Base-by-base conservation (phyloP, 1,284 basidiomycete species). In the Pseudozyma flocculosa region DNA sequence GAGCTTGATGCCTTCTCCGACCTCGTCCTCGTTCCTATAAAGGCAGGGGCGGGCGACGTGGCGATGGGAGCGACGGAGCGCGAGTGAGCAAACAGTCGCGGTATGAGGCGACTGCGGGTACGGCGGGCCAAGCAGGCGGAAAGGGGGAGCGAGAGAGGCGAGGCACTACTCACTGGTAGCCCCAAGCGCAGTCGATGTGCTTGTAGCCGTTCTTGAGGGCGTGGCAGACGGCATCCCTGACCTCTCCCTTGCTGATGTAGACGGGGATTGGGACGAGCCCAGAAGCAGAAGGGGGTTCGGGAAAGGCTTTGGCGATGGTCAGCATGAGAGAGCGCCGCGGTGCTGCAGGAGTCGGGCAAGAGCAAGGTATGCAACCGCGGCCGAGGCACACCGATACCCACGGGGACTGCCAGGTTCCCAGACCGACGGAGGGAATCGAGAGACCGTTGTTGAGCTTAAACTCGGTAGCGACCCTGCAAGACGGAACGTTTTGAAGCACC, bases 1-100 rank as follows among this genome's bases (percentile, higher is more conserved):
- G 40, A 83, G 83, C 37, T 82, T 80, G 76, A 94, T 86, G 37
- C 90, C 92, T 48, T 87, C 73, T 17, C 89, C 91, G 22, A 90
- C 90, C 78, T 92, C 88, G 73, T 86, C 88, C 80, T 94, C 90
- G 78, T 94, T 94, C 48, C 79, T 71, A 56, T 78, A 58, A n/a
- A 18, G 14, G 26, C 26, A 29, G 11, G 11, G 26, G 7, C 5
- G 26, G 11, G 11, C 7, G 26, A 29, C 26, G 69, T 11, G 61
- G 46, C 32, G 43, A 21, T 7, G 26, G 26, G 7, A 11, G 5
- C 7, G 26, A 29, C 26, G 26, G 26, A 7, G 5, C 5, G 7
- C 26, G 26, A 39, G 17, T 26, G 36, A 48, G 22, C n/a, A n/a
- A n/a, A n/a, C n/a, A n/a, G n/a, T n/a, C n/a, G n/a, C n/a, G n/a